A percentile compares a stretch with the other conserved stretches of the same genome.
Evolutionary conservation across 768 basidiomycete species (phyloP).

Genomic region (Mycena maculata): DNA sequence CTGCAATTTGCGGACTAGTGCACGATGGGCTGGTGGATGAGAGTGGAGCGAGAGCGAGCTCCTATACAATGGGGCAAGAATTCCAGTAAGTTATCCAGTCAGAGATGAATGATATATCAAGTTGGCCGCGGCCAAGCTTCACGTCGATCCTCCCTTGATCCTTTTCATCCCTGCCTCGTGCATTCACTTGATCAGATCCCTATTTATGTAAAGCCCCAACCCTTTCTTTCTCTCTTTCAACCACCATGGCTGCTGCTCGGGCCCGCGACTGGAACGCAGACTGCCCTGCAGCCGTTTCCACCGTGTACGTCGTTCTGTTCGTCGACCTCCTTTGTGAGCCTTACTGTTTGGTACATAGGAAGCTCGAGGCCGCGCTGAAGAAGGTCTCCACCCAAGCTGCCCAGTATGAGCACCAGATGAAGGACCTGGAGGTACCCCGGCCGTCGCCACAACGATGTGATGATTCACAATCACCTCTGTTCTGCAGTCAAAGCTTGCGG

Average conservation of each 20-base stretch:
- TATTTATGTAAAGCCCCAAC: slow-evolving; percentile 16
- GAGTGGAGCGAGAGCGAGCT: too few species aligned
- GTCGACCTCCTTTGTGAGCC: background rate
- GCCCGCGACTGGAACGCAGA: slow-evolving; percentile 21
- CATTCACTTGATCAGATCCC: slow-evolving; percentile 9
- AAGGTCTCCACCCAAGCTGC: slow-evolving; percentile 59
- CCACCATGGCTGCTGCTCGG: slow-evolving; percentile 25
- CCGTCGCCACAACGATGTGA: background rate
- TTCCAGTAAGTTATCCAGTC: too few species aligned
- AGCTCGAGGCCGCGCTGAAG: slow-evolving; percentile 60
- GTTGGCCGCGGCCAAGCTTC: too few species aligned
- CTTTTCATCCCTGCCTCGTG: slow-evolving; percentile 19
- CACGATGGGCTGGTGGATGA: too few species aligned
- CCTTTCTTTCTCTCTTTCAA: background rate
- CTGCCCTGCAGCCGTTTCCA: slow-evolving; percentile 33
- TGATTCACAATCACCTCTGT: background rate
- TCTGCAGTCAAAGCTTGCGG: slow-evolving; percentile 69
- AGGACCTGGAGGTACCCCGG: slow-evolving; percentile 65
- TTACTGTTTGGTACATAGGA: slow-evolving; percentile 42
- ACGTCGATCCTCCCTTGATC: background rate
- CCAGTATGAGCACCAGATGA: slow-evolving; percentile 67
- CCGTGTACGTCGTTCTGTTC: slow-evolving; percentile 3
- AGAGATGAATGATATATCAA: too few species aligned
- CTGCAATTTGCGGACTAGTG: too few species aligned
- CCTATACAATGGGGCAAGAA: too few species aligned